These are phyloP conservation scores for Paecilomyces fulvus DNA, from an alignment of 2,329 filamentous ascomycete genomes.

Conservation along the genomic window DNA sequence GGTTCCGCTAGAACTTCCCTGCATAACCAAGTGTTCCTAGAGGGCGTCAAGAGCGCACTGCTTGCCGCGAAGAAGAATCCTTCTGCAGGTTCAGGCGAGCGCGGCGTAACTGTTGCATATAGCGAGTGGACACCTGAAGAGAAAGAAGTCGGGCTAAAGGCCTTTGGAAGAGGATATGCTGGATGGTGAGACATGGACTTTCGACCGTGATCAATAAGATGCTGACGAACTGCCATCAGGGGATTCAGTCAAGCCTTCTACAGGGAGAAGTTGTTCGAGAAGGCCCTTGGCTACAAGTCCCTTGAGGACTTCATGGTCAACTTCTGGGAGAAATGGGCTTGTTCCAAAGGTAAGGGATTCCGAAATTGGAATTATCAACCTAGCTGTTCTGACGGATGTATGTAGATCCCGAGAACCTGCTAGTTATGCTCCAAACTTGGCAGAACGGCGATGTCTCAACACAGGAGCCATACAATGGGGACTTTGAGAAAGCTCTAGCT, in stretches of 20 bases:
- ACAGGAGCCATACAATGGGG: conserved; percentile 59
- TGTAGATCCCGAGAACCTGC: conserved; percentile 62
- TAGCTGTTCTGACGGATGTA: not conserved
- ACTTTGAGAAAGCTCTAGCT: conserved; percentile 58
- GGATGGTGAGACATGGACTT: conserved; percentile 45
- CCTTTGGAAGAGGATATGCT: conserved; percentile 66
- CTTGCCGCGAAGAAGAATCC: conserved; percentile 48
- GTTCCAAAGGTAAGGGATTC: conserved; percentile 48
- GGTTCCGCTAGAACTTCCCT: conserved; percentile 55
- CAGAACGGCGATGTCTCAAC: conserved; percentile 62
- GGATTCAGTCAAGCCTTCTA: conserved; percentile 76
- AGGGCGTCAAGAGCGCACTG: conserved; percentile 55
- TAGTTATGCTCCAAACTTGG: conserved; percentile 72
- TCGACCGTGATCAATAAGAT: not conserved
- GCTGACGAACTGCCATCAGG: conserved; percentile 31
- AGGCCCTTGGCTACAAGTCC: conserved; percentile 53
- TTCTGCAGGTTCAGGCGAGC: conserved; percentile 45
- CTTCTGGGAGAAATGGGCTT: conserved; percentile 70
- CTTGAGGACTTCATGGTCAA: conserved; percentile 66
- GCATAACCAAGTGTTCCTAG: conserved; percentile 61
- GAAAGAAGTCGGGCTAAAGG: conserved; percentile 53
- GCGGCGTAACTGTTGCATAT: conserved; percentile 34
- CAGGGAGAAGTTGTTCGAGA: conserved; percentile 60
- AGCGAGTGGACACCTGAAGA: conserved; percentile 47
- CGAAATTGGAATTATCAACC: not conserved